Evolutionary conservation across 495 filamentous ascomycete species (phyloP).

Genomic region (Aspergillus olivimuriae): DNA sequence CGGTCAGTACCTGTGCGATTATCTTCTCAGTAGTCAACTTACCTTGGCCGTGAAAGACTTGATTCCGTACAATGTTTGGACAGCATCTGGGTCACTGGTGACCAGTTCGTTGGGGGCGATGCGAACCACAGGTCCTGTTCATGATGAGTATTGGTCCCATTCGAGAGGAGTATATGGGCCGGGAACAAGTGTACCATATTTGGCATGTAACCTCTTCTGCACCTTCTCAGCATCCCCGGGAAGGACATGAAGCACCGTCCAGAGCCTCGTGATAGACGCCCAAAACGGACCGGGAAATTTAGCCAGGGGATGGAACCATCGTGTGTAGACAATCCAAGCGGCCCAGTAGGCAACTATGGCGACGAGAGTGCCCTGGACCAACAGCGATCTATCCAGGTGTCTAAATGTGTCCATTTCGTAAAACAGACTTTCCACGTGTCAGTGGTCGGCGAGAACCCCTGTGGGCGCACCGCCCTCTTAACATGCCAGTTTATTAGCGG

Average conservation of each 20-base stretch:
- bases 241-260: slow-evolving; percentile 9
- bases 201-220: slow-evolving; percentile 4
- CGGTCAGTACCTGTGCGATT: neutral
- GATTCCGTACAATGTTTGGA: slow-evolving; percentile 20
- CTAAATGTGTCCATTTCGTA: too few relatives aligned
- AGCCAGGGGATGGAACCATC: slow-evolving; percentile 12
- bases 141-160: neutral
- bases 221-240: slow-evolving; percentile 9
- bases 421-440: too few relatives aligned
- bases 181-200: neutral
- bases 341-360: slow-evolving; percentile 7
- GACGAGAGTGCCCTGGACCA: too few relatives aligned
- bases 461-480: too few relatives aligned
- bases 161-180: neutral
- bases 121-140: slow-evolving; percentile 1
- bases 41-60: slow-evolving; percentile 19
- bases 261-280: slow-evolving; percentile 9
- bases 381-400: too few relatives aligned
- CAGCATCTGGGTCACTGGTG: neutral
- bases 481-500: too few relatives aligned
- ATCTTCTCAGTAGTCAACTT: neutral
- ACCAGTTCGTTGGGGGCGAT: slow-evolving; percentile 5
- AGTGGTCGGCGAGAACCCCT: too few relatives aligned
- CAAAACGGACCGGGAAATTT: slow-evolving; percentile 11
- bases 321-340: slow-evolving; percentile 13